A percentile compares a stretch with the other conserved stretches of the same genome.
These are phyloP conservation scores for Cutaneotrichosporon cyanovorans DNA, from an alignment of 1,284 basidiomycete genomes.

Conservation along the genomic window DNA sequence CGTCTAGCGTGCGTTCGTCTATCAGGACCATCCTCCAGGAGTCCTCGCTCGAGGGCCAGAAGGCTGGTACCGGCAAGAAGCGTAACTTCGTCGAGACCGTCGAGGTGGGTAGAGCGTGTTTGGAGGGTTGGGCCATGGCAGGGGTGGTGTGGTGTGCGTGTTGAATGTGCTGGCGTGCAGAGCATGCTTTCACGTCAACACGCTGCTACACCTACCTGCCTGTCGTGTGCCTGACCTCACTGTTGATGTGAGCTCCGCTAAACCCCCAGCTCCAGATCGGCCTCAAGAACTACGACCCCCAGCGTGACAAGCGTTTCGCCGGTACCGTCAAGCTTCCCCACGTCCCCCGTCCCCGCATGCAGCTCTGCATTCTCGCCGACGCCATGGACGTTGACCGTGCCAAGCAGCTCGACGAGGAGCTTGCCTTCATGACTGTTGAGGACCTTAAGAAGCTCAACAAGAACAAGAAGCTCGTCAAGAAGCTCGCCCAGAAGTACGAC, in stretches of 20 bases:
- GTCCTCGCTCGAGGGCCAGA: conserved; percentile 48
- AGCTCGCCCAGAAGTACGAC: conserved; percentile 99
- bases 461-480: conserved; percentile 99
- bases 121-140: too few species aligned
- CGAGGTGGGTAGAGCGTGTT: too few species aligned
- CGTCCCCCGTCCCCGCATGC: conserved; percentile 97
- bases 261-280: conserved; percentile 94
- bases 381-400: conserved; percentile 90
- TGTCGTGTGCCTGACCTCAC: too few species aligned
- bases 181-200: too few species aligned
- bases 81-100: conserved; percentile 71
- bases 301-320: conserved; percentile 53
- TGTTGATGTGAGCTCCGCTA: too few species aligned
- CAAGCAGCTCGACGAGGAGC: conserved; percentile 46
- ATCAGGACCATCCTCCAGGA: conserved; percentile 74
- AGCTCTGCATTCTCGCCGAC: conserved; percentile 98
- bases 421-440: conserved; percentile 87
- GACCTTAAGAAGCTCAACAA: conserved; percentile 84
- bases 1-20: conserved; percentile 96
- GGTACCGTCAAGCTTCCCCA: conserved; percentile 96
- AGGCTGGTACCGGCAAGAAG: conserved; percentile 51
- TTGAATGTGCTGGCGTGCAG: too few species aligned
- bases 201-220: too few species aligned
- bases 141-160: too few species aligned
- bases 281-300: conserved; percentile 87